Conservation (phyloP, 2,329 filamentous ascomycete genomes). For the Venturiaceae sp. region DNA sequence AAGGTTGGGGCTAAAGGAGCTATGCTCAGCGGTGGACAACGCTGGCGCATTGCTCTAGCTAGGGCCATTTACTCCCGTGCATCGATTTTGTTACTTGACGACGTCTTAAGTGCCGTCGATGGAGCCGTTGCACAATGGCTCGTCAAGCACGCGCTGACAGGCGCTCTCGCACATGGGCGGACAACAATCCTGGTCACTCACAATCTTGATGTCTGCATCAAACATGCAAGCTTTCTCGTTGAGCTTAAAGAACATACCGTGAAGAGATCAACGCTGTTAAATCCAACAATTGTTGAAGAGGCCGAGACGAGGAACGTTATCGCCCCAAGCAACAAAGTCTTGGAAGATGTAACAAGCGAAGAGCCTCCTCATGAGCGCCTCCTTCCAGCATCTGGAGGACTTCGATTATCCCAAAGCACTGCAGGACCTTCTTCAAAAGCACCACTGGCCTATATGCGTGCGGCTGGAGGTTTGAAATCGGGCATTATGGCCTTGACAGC, state of each 20-base stretch:
- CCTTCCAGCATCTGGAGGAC: too few species aligned
- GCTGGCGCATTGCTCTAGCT: constrained; percentile 13
- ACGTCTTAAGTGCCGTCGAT: constrained; percentile 21
- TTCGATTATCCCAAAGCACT: too few species aligned
- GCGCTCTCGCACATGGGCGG: constrained; percentile 56
- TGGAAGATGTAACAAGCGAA: too few species aligned
- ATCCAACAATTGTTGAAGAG: constrained; percentile 22
- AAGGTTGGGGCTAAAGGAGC: constrained; percentile 80
- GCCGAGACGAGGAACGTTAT: too few species aligned
- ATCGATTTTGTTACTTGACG: constrained; percentile 8
- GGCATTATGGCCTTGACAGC: too few species aligned
- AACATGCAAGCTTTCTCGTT: constrained; percentile 53
- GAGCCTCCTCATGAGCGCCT: too few species aligned
- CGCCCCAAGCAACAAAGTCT: too few species aligned
- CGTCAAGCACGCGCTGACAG: constrained; percentile 65
- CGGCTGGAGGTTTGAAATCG: too few species aligned
- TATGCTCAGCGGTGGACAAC: constrained; percentile 71
- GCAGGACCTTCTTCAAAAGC: too few species aligned
- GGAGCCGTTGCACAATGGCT: constrained; percentile 66
- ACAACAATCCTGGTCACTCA: constrained; percentile 76
- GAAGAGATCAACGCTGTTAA: too few species aligned
- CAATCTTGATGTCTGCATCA: constrained; percentile 60
- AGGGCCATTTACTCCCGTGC: constrained; percentile 11
- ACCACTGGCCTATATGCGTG: too few species aligned
- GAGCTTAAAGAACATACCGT: constrained; percentile 45